A percentile compares a stretch with the other conserved stretches of the same genome.
Evolutionary conservation across 495 filamentous ascomycete species (phyloP).

Genomic region (Podospora fimiseda): DNA sequence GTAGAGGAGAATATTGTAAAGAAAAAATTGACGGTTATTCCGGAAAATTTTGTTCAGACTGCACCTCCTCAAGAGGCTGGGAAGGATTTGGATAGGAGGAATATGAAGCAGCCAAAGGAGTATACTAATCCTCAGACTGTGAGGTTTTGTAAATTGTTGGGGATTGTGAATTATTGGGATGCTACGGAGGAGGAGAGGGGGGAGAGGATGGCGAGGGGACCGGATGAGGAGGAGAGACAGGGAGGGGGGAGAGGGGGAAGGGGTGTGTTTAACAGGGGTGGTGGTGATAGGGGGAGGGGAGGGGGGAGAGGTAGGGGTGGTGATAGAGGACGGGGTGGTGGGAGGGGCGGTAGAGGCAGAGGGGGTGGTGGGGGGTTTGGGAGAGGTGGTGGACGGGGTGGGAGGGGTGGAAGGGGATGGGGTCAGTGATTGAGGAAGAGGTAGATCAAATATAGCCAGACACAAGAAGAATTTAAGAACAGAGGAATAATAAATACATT

Average conservation of each 20-base stretch:
- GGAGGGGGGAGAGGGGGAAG: conserved; percentile 31
- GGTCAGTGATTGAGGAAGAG: background rate
- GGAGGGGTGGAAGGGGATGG: background rate
- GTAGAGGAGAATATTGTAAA: conserved; percentile 65
- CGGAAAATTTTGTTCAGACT: conserved; percentile 67
- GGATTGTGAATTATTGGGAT: conserved; percentile 71
- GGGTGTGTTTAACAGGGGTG: conserved; percentile 31
- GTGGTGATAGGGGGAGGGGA: conserved; percentile 22
- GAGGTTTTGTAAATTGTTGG: conserved; percentile 68
- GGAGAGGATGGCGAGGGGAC: conserved; percentile 42
- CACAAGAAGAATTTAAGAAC: background rate
- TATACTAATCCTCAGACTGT: conserved; percentile 78
- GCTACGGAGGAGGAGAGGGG: conserved; percentile 60
- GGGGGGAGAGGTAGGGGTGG: conserved; percentile 14
- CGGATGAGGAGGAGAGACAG: conserved; percentile 15
- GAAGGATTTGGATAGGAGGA: conserved; percentile 23
- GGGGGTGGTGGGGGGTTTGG: too few relatives aligned
- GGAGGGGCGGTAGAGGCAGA: background rate
- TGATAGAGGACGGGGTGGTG: conserved; percentile 14
- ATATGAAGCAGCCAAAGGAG: conserved; percentile 53
- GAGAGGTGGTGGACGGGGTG: background rate
- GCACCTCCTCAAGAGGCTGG: conserved; percentile 61
- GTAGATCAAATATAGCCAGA: too few relatives aligned
- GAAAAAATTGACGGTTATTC: conserved; percentile 54
- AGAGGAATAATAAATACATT: background rate